Base-by-base conservation (phyloP, 2,329 filamentous ascomycete genomes). In the Alternaria postmessia region DNA sequence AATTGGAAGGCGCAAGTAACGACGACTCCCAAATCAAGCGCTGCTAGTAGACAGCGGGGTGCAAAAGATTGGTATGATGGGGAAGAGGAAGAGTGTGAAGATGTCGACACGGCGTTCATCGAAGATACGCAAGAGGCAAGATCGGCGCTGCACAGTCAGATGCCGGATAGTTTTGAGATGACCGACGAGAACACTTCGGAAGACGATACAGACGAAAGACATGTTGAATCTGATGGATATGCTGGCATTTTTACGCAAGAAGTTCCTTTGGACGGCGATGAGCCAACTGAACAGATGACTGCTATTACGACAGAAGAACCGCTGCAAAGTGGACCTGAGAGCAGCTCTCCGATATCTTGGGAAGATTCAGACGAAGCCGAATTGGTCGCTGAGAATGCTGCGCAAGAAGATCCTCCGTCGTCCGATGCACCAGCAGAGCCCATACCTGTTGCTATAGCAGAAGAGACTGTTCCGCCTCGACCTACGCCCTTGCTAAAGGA, bases 51-150 rank as follows among this genome's bases (percentile, higher is more conserved):
- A 30, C 39, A 38, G 16, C 46, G 14, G 38, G 36, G 20, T 18
- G 18, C 9, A 36, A 24, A 12, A 3, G 38, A 16, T 16, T 18
- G 36, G 20, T 18, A 55, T 5, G 20, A 48, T 55, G 28, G 28
- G 7, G 11, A 14, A 7, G 39, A 24, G 12, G 39, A 24, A 11
- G 39, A 22, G 2, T 30, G 5, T 12, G 61, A 62, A 8, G 60
- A 60, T 18, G 48, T 58, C 18, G 62, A 67, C n/a, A 67, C 62
- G 8, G 63, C 59, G 1, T 78, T 76, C 47, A 68, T 83, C 26
- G 80, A 82, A 30, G 78, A 82, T 54, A 81, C 82, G 6, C 81
- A 83, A 62, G 81, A 79, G 16, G 73, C 72, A 41, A 68, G 16
- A 0, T 38, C 73, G 34, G 78, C 72, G 3, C 53, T 83, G 9